Percentiles rank a stretch among this genome's conserved stretches.
Conservation (phyloP, 129 eudicot species). For the Mikania micrantha region DNA sequence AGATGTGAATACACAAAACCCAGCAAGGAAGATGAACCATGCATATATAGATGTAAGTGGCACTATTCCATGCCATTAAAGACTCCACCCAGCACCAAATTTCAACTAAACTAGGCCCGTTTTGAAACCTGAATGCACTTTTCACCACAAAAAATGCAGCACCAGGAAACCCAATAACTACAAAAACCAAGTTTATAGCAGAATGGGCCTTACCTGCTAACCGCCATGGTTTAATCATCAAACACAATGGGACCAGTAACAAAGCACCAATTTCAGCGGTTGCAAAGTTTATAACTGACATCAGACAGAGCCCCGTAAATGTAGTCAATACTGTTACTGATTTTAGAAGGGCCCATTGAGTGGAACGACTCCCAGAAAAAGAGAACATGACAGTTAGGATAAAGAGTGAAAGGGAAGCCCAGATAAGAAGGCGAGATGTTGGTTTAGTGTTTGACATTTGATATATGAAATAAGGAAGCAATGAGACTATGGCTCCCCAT, state of each 20-base stretch:
- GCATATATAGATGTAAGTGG: slow-evolving; percentile 72
- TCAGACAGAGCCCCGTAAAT: slow-evolving; percentile 73
- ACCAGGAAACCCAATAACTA: slow-evolving; percentile 53
- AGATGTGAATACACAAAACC: slow-evolving; percentile 63
- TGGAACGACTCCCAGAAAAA: slow-evolving; percentile 31
- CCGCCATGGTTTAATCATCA: slow-evolving; percentile 55
- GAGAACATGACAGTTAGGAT: slow-evolving; percentile 24
- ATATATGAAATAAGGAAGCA: slow-evolving; percentile 58
- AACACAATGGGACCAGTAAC: slow-evolving; percentile 77
- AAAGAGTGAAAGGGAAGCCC: slow-evolving; percentile 46
- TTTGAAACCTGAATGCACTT: slow-evolving; percentile 43
- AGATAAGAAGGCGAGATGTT: slow-evolving; percentile 32
- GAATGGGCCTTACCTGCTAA: slow-evolving; percentile 26
- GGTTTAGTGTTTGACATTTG: slow-evolving; percentile 53
- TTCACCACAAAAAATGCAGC: slow-evolving; percentile 41
- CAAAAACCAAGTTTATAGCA: slow-evolving; percentile 37
- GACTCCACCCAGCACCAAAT: slow-evolving; percentile 92
- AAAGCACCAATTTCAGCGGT: slow-evolving; percentile 94
- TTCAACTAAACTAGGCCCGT: slow-evolving; percentile 40
- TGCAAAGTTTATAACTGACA: slow-evolving; percentile 93
- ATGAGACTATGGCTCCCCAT: slow-evolving; percentile 74
- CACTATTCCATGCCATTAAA: slow-evolving; percentile 90
- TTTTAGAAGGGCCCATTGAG: slow-evolving; percentile 69
- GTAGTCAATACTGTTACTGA: slow-evolving; percentile 65
- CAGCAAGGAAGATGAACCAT: slow-evolving; percentile 93